A percentile compares a stretch with the other conserved stretches of the same genome.
These are phyloP conservation scores for Aspergillus taichungensis DNA, from an alignment of 495 filamentous ascomycete species.

Conservation along the genomic window DNA sequence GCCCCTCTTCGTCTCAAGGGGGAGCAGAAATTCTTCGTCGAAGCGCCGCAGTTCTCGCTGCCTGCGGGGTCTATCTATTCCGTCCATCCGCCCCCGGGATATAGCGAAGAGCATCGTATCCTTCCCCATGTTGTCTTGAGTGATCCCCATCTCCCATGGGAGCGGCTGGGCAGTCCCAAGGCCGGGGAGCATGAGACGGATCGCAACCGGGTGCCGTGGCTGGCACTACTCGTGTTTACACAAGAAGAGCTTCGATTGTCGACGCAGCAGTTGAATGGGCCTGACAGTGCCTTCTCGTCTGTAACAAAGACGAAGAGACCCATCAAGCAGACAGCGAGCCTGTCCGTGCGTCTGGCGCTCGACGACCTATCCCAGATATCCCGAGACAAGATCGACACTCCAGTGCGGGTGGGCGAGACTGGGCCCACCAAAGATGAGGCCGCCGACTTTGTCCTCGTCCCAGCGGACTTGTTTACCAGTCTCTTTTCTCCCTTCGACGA, in stretches of 20 bases:
- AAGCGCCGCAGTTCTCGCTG: slow-evolving; percentile 24
- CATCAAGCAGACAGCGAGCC: too few species aligned
- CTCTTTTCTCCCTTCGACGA: too few species aligned
- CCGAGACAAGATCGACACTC: too few species aligned
- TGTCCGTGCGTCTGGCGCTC: too few species aligned
- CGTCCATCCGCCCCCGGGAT: slow-evolving; percentile 34
- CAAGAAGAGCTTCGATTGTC: slow-evolving; percentile 1
- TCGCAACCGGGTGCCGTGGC: slow-evolving; percentile 25
- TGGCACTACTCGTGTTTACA: slow-evolving; percentile 31
- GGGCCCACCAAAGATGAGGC: too few species aligned
- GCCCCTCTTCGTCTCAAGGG: not conserved
- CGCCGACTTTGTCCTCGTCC: too few species aligned
- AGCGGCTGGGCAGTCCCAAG: slow-evolving; percentile 9
- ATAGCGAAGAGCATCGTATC: slow-evolving; percentile 21
- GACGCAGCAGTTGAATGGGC: not conserved
- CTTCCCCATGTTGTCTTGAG: slow-evolving; percentile 43
- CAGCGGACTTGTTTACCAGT: too few species aligned
- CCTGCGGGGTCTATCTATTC: slow-evolving; percentile 17
- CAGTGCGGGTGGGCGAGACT: too few species aligned
- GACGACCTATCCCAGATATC: too few species aligned
- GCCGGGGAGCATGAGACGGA: slow-evolving; percentile 2
- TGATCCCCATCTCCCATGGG: slow-evolving; percentile 42
- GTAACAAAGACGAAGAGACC: too few species aligned
- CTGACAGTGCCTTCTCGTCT: not conserved
- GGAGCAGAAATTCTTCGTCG: slow-evolving; percentile 27